phyloP scores from a whole-genome alignment of 179 eudicot genomes.

The Nepenthes alata region DNA sequence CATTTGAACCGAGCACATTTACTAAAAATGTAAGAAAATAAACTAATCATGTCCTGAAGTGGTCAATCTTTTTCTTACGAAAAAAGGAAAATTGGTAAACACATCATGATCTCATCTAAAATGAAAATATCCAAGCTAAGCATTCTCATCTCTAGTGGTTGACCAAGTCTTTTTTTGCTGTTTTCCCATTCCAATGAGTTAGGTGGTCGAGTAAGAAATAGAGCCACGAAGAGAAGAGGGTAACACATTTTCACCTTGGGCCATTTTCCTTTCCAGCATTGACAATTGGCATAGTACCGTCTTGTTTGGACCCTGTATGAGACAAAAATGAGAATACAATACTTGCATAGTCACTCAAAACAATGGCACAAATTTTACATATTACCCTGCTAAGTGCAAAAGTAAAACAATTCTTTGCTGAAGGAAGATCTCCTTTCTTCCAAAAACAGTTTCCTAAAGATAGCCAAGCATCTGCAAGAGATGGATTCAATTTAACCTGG shows the following conservation, averaged over 20 bases:
- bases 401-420: conserved; percentile 63
- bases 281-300: conserved; percentile 76
- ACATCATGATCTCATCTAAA: too few species aligned
- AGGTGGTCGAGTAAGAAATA: too few species aligned
- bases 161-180: too few species aligned
- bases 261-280: conserved; percentile 89
- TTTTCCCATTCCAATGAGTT: too few species aligned
- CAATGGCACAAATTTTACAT: background rate
- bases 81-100: too few species aligned
- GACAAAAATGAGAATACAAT: conserved; percentile 8
- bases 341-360: background rate
- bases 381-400: conserved; percentile 76
- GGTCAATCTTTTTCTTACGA: too few species aligned
- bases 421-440: conserved; percentile 76
- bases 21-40: too few species aligned
- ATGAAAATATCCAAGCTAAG: too few species aligned
- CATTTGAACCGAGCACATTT: too few species aligned
- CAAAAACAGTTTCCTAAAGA: conserved; percentile 84
- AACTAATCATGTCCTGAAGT: too few species aligned
- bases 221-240: conserved; percentile 1
- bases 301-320: conserved; percentile 69
- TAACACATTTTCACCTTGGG: conserved; percentile 50
- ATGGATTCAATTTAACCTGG: conserved; percentile 90
- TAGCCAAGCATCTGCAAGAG: conserved; percentile 86
- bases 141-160: too few species aligned